Percentiles rank a stretch among this genome's conserved stretches.
Evolutionary conservation across 1,139 yeast genomes (phyloP).

Genomic region (Debaryomyces nepalensis): DNA sequence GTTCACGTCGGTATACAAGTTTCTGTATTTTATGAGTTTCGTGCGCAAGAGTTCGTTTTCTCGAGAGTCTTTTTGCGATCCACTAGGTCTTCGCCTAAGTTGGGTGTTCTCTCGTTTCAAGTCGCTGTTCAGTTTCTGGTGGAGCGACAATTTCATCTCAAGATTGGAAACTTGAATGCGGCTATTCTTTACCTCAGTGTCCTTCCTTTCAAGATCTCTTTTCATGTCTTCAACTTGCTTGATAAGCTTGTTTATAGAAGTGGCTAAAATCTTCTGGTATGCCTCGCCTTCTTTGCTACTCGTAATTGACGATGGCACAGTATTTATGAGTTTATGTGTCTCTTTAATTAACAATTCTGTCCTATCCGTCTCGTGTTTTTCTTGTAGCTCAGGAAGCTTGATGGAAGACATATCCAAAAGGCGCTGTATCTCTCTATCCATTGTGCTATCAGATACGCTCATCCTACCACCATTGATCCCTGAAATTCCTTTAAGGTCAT

Average conservation of each 20-base stretch:
- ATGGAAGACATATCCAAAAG: constrained; percentile 16
- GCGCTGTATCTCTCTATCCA: constrained; percentile 13
- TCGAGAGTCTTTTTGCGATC: constrained; percentile 24
- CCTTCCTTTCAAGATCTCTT: constrained; percentile 16
- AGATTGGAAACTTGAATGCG: constrained; percentile 9
- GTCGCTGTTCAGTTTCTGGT: constrained; percentile 23
- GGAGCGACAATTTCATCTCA: constrained; percentile 18
- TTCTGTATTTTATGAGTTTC: constrained; percentile 41
- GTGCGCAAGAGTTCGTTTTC: constrained; percentile 39
- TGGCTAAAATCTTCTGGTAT: constrained; percentile 26
- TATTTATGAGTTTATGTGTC: constrained; percentile 34
- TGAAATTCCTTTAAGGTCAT: background rate
- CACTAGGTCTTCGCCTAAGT: constrained; percentile 15
- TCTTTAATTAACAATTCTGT: constrained; percentile 34
- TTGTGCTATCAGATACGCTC: constrained; percentile 17
- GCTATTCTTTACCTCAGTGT: constrained; percentile 5
- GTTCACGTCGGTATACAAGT: constrained; percentile 28
- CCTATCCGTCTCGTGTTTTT: constrained; percentile 21
- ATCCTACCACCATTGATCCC: constrained; percentile 5
- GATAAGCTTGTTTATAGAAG: constrained; percentile 30
- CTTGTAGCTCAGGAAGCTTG: constrained; percentile 14
- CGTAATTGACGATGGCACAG: constrained; percentile 27
- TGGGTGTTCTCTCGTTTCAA: constrained; percentile 21
- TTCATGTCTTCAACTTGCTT: constrained; percentile 26
- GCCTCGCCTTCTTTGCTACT: constrained; percentile 34